Percentiles rank a stretch among this genome's conserved stretches.
Conservation (phyloP, 2,329 filamentous ascomycete species). For the Tricladium varicosporioides region DNA sequence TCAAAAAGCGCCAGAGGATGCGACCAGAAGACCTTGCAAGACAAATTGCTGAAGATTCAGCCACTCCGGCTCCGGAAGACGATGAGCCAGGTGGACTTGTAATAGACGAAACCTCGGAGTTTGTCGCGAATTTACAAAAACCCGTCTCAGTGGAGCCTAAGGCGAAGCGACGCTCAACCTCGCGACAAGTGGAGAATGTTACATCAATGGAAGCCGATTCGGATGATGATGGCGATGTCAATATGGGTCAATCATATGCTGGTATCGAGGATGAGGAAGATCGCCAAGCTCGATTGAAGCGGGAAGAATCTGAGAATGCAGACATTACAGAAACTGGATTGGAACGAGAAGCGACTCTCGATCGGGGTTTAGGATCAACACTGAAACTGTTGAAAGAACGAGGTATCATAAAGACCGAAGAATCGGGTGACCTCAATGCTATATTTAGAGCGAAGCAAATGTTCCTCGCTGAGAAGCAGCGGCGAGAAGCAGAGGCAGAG, state of each 20-base stretch:
- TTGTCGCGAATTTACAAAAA: conserved; percentile 81
- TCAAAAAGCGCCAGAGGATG: conserved; percentile 89
- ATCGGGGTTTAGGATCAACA: conserved; percentile 76
- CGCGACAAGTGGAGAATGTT: conserved; percentile 38
- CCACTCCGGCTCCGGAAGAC: conserved; percentile 52
- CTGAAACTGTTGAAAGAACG: conserved; percentile 82
- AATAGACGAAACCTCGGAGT: conserved; percentile 95
- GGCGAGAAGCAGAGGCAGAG: conserved; percentile 78
- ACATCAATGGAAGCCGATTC: conserved; percentile 47
- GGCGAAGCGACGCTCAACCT: conserved; percentile 31
- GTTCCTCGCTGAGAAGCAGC: conserved; percentile 77
- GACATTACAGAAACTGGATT: conserved; percentile 68
- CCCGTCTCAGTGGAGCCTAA: conserved; percentile 54
- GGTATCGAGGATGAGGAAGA: conserved; percentile 44
- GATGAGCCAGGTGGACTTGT: conserved; percentile 64
- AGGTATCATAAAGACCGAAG: conserved; percentile 68
- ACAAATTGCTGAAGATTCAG: conserved; percentile 67
- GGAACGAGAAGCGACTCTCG: conserved; percentile 80
- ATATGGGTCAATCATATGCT: conserved; percentile 35
- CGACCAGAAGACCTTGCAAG: conserved; percentile 84
- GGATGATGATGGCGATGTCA: conserved; percentile 42
- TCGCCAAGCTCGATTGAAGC: conserved; percentile 47
- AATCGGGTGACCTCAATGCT: conserved; percentile 62
- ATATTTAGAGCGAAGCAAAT: conserved; percentile 68
- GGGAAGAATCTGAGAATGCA: conserved; percentile 45